phyloP scores from a whole-genome alignment of 1,284 basidiomycete genomes.

The Leccinum pachyderme region DNA sequence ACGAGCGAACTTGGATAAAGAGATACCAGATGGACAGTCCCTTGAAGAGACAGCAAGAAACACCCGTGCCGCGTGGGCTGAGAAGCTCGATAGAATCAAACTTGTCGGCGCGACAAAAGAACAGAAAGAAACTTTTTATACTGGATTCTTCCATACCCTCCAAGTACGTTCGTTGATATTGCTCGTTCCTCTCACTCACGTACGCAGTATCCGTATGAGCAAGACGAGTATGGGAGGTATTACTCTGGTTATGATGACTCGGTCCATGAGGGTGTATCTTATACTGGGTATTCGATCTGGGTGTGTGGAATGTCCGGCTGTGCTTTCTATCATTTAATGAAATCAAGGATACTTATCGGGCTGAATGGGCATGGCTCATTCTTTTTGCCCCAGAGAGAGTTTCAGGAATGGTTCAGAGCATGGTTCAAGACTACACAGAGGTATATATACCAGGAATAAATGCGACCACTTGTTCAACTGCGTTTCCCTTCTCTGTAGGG shows the following conservation, averaged over 20 bases:
- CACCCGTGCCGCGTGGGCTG: conserved; percentile 67
- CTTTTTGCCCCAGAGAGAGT: conserved; percentile 75
- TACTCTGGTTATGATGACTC: conserved; percentile 75
- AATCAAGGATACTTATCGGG: conserved; percentile 71
- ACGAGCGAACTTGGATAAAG: conserved; percentile 55
- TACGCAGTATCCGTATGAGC: conserved; percentile 75
- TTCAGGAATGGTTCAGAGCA: conserved; percentile 73
- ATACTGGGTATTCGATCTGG: conserved; percentile 86
- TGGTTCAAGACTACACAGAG: conserved; percentile 77
- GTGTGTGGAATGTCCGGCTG: conserved; percentile 33
- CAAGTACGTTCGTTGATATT: conserved; percentile 42
- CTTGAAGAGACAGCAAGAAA: conserved; percentile 61
- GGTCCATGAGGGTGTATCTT: conserved; percentile 64
- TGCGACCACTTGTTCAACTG: not conserved
- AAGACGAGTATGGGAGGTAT: conserved; percentile 66
- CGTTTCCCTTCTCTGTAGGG: conserved; percentile 41
- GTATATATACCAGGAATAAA: conserved; percentile 33
- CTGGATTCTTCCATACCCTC: conserved; percentile 64
- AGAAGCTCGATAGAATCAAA: conserved; percentile 65
- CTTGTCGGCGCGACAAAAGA: conserved; percentile 56
- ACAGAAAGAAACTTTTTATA: conserved; percentile 61
- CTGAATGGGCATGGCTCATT: conserved; percentile 77
- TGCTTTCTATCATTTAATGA: not conserved
- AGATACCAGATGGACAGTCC: conserved; percentile 59
- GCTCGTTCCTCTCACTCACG: conserved; percentile 3